Evolutionary conservation across 306 rosid species (phyloP).

Genomic region (Quercus berberidifolia): DNA sequence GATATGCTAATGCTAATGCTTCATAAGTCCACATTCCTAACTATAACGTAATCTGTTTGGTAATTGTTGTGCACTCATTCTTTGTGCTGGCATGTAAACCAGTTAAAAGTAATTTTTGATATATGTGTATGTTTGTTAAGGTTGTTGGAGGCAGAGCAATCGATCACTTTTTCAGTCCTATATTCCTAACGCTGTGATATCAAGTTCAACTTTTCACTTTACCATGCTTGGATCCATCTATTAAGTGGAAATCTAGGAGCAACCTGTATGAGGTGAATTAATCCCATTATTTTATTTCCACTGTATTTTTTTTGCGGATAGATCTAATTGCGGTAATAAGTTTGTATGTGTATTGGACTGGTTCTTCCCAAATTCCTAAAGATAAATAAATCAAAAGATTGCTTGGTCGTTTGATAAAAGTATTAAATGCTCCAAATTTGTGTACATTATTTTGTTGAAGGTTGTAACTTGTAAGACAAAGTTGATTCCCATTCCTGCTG

Average conservation of each 20-base stretch:
- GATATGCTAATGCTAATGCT: neutral
- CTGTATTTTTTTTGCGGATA: neutral
- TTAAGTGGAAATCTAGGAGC: too few relatives aligned
- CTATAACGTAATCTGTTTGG: too few relatives aligned
- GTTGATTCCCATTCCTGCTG: too few relatives aligned
- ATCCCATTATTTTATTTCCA: neutral
- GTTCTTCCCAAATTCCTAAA: neutral
- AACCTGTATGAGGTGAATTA: neutral
- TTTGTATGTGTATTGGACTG: neutral
- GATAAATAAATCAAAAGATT: neutral
- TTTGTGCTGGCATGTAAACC: constrained; percentile 4
- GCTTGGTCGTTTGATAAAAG: neutral
- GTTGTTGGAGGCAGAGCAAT: constrained; percentile 67
- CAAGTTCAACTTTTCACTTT: too few relatives aligned
- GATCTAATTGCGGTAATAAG: neutral
- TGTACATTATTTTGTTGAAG: too few relatives aligned
- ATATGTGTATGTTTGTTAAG: constrained; percentile 37
- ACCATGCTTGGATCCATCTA: too few relatives aligned
- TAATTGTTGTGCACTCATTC: neutral
- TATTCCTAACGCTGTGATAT: too few relatives aligned
- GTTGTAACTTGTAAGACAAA: too few relatives aligned
- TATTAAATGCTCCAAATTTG: too few relatives aligned
- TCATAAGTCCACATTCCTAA: neutral
- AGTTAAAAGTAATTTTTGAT: constrained; percentile 4
- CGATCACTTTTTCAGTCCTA: constrained; percentile 33